Base-by-base conservation (phyloP, 2,329 filamentous ascomycete genomes). In the Aspergillus pseudoviridinutans region DNA sequence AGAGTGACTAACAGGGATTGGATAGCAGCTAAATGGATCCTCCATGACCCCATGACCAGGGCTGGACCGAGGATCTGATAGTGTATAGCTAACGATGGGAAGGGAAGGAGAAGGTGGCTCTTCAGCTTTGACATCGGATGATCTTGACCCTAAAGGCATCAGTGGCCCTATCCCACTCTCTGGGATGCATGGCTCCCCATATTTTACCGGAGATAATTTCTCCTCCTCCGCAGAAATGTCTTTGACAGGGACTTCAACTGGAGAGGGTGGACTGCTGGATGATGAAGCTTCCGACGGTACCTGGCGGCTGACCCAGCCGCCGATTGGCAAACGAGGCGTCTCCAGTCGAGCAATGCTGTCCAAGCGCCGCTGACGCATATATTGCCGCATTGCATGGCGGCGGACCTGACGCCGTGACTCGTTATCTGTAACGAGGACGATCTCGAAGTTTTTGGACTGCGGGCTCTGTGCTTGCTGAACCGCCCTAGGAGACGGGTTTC, bases 341-440 rank as follows among this genome's bases (percentile, higher is more conserved):
- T 68, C 69, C 9, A 71, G 54, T 24, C 69, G 65, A 53, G 68
- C 68, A 54, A 71, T 71, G 51, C 69, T 67, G 53, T 71, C 68
- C 44, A 69, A 60, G 24, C 69, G 69, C 32, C 69, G 65, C 57
- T 71, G 65, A 49, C 68, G 68, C 64, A 71, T 70, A 58, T 71
- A 71, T 58, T 71, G 68, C 44, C 68, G 68, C 69, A 71, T 71
- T n/a, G 68, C 69, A 71, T 71, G 68, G 29, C 69, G 69, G 24
- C 69, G 69, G 41, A 71, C 69, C 59, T 71, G 69, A 20, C 65
- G 69, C 42, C 68, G 63, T 25, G 69, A 71, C 57, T 67, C 68
- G 20, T 64, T 62, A 60, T 71, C 68, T 24, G 68, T 71, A 29
- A 71, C 69, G 50, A 71, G 59, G 27, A 71, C 69, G 58, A 71